Percentiles rank a stretch among this genome's conserved stretches.
phyloP scores from a whole-genome alignment of 306 rosid genomes.

The Fagus crenata region DNA sequence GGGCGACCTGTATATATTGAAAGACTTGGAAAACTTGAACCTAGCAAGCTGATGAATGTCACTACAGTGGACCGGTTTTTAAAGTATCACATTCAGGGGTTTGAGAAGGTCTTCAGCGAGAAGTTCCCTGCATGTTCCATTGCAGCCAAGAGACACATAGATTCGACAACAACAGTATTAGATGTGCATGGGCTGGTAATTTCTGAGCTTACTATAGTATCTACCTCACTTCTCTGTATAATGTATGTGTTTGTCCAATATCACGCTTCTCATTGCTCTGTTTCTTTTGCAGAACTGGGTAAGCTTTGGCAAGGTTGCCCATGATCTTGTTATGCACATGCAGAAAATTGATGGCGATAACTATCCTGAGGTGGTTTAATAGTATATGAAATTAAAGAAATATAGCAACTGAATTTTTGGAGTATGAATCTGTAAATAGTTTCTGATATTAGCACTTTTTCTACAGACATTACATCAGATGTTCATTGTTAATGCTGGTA shows the following conservation, averaged over 20 bases:
- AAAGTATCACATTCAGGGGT: conserved; percentile 90
- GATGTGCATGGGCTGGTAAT: conserved; percentile 94
- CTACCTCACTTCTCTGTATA: conserved; percentile 24
- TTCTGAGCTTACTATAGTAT: conserved; percentile 24
- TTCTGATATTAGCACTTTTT: conserved; percentile 42
- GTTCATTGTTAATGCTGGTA: conserved; percentile 95
- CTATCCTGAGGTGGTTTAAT: conserved; percentile 84
- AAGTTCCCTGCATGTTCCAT: conserved; percentile 94
- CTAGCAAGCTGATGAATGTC: conserved; percentile 74
- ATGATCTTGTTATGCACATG: conserved; percentile 85
- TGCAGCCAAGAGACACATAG: conserved; percentile 81
- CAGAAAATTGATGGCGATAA: conserved; percentile 94
- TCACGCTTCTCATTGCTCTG: conserved; percentile 17
- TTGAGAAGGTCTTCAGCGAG: conserved; percentile 81
- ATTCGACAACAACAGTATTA: conserved; percentile 71
- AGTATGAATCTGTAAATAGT: conserved; percentile 14
- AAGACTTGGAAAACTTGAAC: conserved; percentile 89
- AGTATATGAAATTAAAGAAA: conserved; percentile 21
- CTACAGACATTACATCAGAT: conserved; percentile 91
- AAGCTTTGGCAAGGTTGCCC: conserved; percentile 79
- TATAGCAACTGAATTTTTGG: not conserved
- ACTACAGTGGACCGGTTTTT: conserved; percentile 83
- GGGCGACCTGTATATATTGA: conserved; percentile 94
- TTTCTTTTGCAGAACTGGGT: conserved; percentile 68
- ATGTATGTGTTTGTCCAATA: conserved; percentile 12